Conservation (phyloP, 1,139 yeast species). For the Tardiomyces depauwii region DNA sequence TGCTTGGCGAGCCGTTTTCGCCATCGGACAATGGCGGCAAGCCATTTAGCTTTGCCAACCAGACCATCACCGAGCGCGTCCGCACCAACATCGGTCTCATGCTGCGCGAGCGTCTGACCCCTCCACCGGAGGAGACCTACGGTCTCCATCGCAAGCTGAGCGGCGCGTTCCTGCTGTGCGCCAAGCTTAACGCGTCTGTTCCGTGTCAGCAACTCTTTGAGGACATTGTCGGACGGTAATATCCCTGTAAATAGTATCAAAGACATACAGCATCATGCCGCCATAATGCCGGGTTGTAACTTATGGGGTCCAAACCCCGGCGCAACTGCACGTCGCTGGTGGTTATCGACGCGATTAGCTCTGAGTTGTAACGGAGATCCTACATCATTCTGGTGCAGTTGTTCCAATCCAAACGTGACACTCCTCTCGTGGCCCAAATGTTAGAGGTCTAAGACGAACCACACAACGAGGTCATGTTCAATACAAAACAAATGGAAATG, state of each 20-base stretch:
- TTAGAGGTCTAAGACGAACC: no score
- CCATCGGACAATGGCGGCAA: slow-evolving; percentile 36
- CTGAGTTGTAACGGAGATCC: no score
- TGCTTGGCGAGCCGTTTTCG: slow-evolving; percentile 85
- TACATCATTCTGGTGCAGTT: no score
- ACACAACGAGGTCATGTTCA: no score
- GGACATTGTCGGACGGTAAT: slow-evolving; percentile 48
- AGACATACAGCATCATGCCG: no score
- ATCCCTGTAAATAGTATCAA: neutral
- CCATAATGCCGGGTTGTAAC: no score
- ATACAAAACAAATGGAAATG: no score
- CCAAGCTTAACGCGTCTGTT: slow-evolving; percentile 71
- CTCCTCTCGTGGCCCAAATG: no score
- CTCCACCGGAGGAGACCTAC: slow-evolving; percentile 98
- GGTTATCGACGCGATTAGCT: no score
- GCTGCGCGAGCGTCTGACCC: slow-evolving; percentile 85
- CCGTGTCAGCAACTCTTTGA: slow-evolving; percentile 71
- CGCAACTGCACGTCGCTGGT: no score
- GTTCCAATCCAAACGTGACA: no score
- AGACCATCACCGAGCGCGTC: slow-evolving; percentile 89
- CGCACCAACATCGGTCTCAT: slow-evolving; percentile 75
- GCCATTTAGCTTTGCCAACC: slow-evolving; percentile 60
- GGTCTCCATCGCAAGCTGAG: slow-evolving; percentile 89
- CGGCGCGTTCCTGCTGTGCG: slow-evolving; percentile 86
- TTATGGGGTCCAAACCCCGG: no score